Evolutionary conservation across 2,329 filamentous ascomycete genomes (phyloP).

Genomic region (Alternaria brassicae): DNA sequence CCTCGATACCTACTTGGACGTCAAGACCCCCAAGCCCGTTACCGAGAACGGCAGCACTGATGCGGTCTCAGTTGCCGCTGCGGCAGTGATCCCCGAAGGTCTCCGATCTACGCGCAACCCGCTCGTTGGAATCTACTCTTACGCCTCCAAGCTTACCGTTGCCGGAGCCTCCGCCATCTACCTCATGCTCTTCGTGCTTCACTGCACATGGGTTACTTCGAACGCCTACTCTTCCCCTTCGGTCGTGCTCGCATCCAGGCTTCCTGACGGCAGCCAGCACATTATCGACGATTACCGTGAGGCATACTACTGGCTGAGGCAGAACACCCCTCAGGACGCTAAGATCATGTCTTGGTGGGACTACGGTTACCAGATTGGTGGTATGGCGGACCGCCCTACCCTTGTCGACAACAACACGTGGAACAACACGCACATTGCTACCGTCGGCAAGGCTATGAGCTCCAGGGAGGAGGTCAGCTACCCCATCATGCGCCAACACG

Average conservation of each 20-base stretch:
- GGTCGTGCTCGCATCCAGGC: slow-evolving; percentile 88
- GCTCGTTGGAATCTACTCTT: slow-evolving; percentile 81
- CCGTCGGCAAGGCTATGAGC: slow-evolving; percentile 98
- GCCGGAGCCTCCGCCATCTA: slow-evolving; percentile 77
- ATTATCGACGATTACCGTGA: slow-evolving; percentile 99
- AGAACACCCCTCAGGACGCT: slow-evolving; percentile 92
- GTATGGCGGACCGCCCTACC: slow-evolving; percentile 97
- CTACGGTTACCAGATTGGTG: slow-evolving; percentile 99
- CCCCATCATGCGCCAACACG: slow-evolving; percentile 96
- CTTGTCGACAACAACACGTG: slow-evolving; percentile 99
- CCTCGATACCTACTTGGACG: slow-evolving; percentile 81
- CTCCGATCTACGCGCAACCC: slow-evolving; percentile 77
- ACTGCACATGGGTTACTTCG: slow-evolving; percentile 99
- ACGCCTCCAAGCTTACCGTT: slow-evolving; percentile 79
- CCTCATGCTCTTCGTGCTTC: slow-evolving; percentile 89
- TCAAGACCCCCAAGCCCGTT: slow-evolving; percentile 65
- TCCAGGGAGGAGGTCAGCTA: slow-evolving; percentile 98
- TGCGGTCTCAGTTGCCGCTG: slow-evolving; percentile 53
- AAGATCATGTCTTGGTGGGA: slow-evolving; percentile 99
- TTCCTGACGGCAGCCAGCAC: slow-evolving; percentile 94
- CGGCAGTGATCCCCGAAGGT: slow-evolving; percentile 59
- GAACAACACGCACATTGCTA: slow-evolving; percentile 99
- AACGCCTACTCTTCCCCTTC: slow-evolving; percentile 99
- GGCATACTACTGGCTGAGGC: slow-evolving; percentile 98
- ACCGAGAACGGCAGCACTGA: slow-evolving; percentile 49